Percentiles rank a stretch among this genome's conserved stretches.
phyloP scores from a whole-genome alignment of 2,329 filamentous ascomycete species.

The Fusarium anguioides region DNA sequence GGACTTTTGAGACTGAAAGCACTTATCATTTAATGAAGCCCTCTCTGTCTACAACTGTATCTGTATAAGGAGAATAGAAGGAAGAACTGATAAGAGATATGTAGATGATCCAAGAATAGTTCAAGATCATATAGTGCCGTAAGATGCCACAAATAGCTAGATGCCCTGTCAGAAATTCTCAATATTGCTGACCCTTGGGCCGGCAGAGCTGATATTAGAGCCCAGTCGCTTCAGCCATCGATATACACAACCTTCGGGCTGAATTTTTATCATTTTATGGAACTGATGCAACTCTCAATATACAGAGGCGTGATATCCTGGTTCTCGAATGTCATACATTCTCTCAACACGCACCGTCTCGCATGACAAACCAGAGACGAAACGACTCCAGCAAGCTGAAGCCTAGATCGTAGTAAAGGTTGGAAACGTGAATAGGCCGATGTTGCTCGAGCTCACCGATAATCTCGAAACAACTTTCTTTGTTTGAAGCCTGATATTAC shows the following conservation, averaged over 20 bases:
- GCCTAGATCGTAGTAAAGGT: too few species aligned
- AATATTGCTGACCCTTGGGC: background rate
- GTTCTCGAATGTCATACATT: background rate
- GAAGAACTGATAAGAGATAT: background rate
- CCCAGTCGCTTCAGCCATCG: background rate
- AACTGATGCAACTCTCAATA: background rate
- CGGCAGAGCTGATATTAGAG: background rate
- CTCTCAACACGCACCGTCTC: background rate
- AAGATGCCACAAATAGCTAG: background rate
- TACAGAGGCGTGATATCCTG: too few species aligned
- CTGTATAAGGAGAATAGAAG: background rate
- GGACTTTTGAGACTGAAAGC: background rate
- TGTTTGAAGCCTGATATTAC: background rate
- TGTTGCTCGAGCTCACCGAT: background rate
- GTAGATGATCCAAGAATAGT: background rate
- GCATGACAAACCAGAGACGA: background rate
- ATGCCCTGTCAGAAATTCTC: background rate
- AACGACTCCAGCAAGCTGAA: background rate
- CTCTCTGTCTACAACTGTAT: background rate
- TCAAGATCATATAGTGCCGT: background rate
- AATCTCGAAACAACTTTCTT: background rate
- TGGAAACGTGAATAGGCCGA: too few species aligned
- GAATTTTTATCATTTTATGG: background rate
- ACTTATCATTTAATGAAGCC: background rate
- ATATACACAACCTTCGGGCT: background rate